Evolutionary conservation across 2,329 filamentous ascomycete genomes (phyloP).

Genomic region (Colletotrichum camelliae): DNA sequence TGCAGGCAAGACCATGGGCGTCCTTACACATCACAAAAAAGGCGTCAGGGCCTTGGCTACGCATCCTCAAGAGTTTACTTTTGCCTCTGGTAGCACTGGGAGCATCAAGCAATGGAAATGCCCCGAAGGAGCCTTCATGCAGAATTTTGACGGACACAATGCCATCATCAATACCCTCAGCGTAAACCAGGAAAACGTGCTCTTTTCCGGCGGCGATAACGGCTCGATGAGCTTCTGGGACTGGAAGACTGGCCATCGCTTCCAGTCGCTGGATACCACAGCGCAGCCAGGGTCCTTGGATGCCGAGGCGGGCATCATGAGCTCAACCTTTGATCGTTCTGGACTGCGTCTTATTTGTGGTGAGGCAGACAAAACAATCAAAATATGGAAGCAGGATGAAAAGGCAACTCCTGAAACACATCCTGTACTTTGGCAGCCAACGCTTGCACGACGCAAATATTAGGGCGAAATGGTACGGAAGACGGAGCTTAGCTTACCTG

Average conservation of each 20-base stretch:
- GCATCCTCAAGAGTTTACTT: slow-evolving; percentile 94
- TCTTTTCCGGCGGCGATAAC: slow-evolving; percentile 94
- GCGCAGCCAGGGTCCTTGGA: slow-evolving; percentile 94
- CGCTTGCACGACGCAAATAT: slow-evolving; percentile 72
- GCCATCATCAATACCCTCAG: slow-evolving; percentile 93
- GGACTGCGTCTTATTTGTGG: slow-evolving; percentile 90
- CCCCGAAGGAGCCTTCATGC: slow-evolving; percentile 97
- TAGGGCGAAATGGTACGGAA: slow-evolving; percentile 52
- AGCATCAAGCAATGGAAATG: slow-evolving; percentile 99
- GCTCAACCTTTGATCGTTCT: slow-evolving; percentile 88
- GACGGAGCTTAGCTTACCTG: neutral
- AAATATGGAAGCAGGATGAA: slow-evolving; percentile 96
- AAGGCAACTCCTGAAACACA: slow-evolving; percentile 89
- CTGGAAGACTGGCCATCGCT: slow-evolving; percentile 95
- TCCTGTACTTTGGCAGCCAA: slow-evolving; percentile 91
- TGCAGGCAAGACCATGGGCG: slow-evolving; percentile 94
- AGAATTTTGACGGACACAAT: slow-evolving; percentile 97
- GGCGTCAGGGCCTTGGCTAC: slow-evolving; percentile 84
- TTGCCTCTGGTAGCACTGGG: slow-evolving; percentile 88
- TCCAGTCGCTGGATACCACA: slow-evolving; percentile 87
- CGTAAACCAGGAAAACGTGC: slow-evolving; percentile 92
- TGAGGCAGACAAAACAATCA: slow-evolving; percentile 97
- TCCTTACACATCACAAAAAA: slow-evolving; percentile 98
- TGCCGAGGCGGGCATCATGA: slow-evolving; percentile 94
- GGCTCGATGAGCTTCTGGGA: slow-evolving; percentile 98